These are phyloP conservation scores for Blastobotrys serpentis DNA, from an alignment of 1,139 yeast genomes.

Conservation along the genomic window DNA sequence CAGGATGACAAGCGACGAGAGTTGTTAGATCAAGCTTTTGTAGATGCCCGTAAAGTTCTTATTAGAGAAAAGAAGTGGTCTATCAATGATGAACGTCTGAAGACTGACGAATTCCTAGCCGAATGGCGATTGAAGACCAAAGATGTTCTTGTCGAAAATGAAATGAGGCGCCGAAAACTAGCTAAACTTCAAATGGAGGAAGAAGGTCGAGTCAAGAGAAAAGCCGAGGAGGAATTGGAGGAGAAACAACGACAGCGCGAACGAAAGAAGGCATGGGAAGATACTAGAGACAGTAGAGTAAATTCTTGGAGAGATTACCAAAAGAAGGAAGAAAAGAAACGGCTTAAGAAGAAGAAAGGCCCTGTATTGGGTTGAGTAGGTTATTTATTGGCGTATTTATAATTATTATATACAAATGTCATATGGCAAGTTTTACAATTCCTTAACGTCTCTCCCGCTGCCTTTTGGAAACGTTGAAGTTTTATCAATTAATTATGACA, in stretches of 20 bases:
- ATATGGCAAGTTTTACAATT: no score
- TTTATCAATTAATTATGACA: no score
- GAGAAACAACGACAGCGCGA: constrained; percentile 45
- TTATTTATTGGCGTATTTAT: no score
- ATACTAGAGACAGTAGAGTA: constrained; percentile 58
- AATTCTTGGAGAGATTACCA: constrained; percentile 59
- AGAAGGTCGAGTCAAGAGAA: constrained; percentile 42
- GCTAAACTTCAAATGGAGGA: constrained; percentile 44
- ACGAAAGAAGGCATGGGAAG: constrained; percentile 59
- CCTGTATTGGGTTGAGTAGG: constrained; percentile 26
- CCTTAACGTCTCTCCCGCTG: no score
- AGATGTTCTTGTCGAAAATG: constrained; percentile 46
- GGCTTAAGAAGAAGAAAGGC: constrained; percentile 41
- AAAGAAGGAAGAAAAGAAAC: constrained; percentile 46
- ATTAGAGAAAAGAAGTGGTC: constrained; percentile 48
- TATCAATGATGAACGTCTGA: constrained; percentile 41
- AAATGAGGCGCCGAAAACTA: constrained; percentile 43
- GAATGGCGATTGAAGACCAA: constrained; percentile 45
- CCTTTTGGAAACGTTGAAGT: no score
- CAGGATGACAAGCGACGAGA: constrained; percentile 38
- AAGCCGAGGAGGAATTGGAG: constrained; percentile 41
- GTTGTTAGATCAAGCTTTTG: constrained; percentile 43
- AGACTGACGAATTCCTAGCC: constrained; percentile 41
- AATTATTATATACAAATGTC: no score
- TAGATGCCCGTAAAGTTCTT: constrained; percentile 45